Conservation (phyloP, 164 flowering plant species). For the Kingdonia uniflora region DNA sequence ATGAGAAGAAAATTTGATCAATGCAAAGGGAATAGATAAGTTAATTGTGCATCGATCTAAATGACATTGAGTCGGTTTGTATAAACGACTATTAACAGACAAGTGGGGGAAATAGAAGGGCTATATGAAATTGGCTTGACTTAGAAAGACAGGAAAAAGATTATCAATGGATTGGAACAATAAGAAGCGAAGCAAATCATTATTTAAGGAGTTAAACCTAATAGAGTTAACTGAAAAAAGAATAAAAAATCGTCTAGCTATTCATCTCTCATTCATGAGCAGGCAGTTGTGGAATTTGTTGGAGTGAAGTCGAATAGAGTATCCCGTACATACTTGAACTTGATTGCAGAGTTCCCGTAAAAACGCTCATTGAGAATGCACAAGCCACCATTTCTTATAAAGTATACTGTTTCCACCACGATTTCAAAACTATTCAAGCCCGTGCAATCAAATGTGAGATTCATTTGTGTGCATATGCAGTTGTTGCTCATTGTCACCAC, state of each 20-base stretch:
- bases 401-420: not conserved
- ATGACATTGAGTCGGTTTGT: too few relatives aligned
- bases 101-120: too few relatives aligned
- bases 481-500: slow-evolving; percentile 3
- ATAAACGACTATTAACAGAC: too few relatives aligned
- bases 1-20: too few relatives aligned
- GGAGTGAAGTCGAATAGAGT: not conserved
- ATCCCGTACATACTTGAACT: not conserved
- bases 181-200: not conserved
- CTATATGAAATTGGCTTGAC: too few relatives aligned
- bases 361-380: not conserved
- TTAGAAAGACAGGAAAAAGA: not conserved
- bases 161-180: not conserved
- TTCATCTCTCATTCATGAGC: not conserved
- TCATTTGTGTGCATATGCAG: not conserved
- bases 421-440: not conserved
- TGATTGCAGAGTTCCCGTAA: not conserved
- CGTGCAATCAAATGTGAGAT: not conserved
- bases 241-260: too few relatives aligned
- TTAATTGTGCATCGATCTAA: too few relatives aligned
- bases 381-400: not conserved
- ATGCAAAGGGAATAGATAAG: too few relatives aligned
- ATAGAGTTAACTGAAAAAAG: too few relatives aligned
- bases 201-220: too few relatives aligned
- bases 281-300: not conserved